Percentiles rank a stretch among this genome's conserved stretches.
Conservation (phyloP, 2,329 filamentous ascomycete genomes). For the Alternaria alternata region DNA sequence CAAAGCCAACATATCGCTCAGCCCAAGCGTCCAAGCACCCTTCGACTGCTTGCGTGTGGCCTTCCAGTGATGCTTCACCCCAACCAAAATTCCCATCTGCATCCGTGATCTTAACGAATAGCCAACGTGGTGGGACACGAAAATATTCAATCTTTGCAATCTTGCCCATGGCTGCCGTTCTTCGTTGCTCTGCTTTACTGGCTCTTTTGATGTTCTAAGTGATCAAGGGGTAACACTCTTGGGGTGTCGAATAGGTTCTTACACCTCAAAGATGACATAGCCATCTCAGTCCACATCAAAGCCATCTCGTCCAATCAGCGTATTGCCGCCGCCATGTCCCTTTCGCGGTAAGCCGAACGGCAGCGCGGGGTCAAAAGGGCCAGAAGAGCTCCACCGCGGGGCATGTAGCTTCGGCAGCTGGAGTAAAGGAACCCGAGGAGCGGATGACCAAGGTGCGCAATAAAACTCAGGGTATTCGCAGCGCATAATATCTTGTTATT, state of each 20-base stretch:
- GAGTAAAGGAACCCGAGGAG: conserved; percentile 35
- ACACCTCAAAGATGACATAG: background rate
- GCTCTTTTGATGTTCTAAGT: background rate
- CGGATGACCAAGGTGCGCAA: conserved; percentile 17
- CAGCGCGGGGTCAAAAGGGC: conserved; percentile 41
- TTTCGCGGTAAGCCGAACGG: conserved; percentile 29
- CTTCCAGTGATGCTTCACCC: conserved; percentile 79
- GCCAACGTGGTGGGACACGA: conserved; percentile 76
- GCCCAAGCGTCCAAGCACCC: conserved; percentile 74
- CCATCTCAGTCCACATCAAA: background rate
- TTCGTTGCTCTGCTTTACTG: background rate
- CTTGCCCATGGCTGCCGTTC: conserved; percentile 63
- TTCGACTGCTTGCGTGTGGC: conserved; percentile 76
- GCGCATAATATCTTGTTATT: background rate
- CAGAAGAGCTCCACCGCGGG: conserved; percentile 20
- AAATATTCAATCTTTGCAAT: conserved; percentile 76
- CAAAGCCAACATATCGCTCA: conserved; percentile 68
- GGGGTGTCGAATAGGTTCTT: background rate
- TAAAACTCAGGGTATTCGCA: conserved; percentile 3
- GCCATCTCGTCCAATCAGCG: background rate
- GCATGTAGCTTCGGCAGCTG: conserved; percentile 37
- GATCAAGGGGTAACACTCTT: background rate
- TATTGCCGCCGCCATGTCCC: background rate
- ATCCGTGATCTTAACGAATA: conserved; percentile 80
- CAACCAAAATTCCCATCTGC: conserved; percentile 71